Evolutionary conservation across 352 stramenopile species (phyloP), one percentile per base, ranked within the genome.

Genomic region (Aphanomyces invadans): DNA sequence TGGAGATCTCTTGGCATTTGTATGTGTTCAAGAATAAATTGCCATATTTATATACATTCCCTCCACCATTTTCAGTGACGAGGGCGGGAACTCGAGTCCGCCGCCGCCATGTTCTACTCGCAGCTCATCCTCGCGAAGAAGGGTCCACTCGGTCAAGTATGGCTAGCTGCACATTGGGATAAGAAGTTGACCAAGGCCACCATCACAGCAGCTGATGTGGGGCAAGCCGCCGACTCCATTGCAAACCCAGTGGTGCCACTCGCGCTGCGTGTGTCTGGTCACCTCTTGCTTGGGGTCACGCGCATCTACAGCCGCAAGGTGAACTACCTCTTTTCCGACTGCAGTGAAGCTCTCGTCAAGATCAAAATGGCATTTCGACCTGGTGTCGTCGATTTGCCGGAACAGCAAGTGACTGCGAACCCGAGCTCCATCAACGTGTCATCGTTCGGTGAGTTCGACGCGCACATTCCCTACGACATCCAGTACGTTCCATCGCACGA

Each of bases 91-190:
- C 19, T 60, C 7, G 29, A 31, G n/a, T n/a, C n/a, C n/a, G 39
- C 4, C 32, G 38, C n/a, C 69, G 80, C 44, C 53, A 99, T 99
- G 97, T 99, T 99, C 74, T 99, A 99, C 83, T 99, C 96, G 48
- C 94, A 98, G 92, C 95, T 98, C 64, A 98, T 99, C 73, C 81
- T 99, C 28, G 95, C 96, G 57, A 99, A 99, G 85, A 99, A 99
- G 74, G 97, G 97, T 0, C 96, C 97, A 26, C 78, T 99, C 42
- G 96, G 96, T 54, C 99, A 99, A 78, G 97, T 99, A 60, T 99
- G 97, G 94, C 85, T 99, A 29, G 97, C 97, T 17, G 97, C 97
- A 29, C 97, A 99, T 76, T 99, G 92, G 91, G 97, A 99, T 82
- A 99, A 99, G 83, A 99, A 99, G 80, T 81, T 99, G 29, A 98